phyloP scores from a whole-genome alignment of 805 yeast species.

The Candida corydali region DNA sequence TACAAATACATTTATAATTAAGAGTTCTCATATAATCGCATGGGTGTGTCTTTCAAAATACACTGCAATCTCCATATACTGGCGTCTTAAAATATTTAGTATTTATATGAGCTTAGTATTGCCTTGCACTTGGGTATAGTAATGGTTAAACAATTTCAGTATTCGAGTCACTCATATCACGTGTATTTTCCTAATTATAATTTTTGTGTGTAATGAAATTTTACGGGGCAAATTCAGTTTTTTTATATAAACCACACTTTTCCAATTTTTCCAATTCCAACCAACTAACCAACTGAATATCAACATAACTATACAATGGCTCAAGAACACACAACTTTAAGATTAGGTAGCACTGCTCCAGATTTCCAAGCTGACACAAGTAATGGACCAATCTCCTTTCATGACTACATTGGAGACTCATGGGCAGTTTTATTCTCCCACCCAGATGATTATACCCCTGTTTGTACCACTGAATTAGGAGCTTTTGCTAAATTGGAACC shows the following conservation, averaged over 20 bases:
- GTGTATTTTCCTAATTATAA: conserved; percentile 1
- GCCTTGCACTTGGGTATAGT: too few relatives aligned
- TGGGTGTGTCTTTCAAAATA: too few relatives aligned
- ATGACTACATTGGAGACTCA: conserved; percentile 76
- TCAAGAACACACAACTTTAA: conserved; percentile 25
- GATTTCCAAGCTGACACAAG: conserved; percentile 83
- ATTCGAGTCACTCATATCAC: too few relatives aligned
- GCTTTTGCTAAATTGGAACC: conserved; percentile 88
- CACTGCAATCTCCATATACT: too few relatives aligned
- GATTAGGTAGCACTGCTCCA: conserved; percentile 86
- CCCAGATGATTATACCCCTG: conserved; percentile 96
- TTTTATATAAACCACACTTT: background rate
- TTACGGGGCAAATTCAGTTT: conserved; percentile 2
- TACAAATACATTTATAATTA: too few relatives aligned
- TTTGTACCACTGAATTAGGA: conserved; percentile 93
- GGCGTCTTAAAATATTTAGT: too few relatives aligned
- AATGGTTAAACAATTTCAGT: too few relatives aligned
- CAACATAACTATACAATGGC: conserved; percentile 9
- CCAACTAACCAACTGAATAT: background rate
- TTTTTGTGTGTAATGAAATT: background rate
- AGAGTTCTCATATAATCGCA: too few relatives aligned
- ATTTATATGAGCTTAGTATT: too few relatives aligned
- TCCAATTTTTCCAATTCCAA: background rate
- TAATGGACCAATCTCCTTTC: conserved; percentile 79
- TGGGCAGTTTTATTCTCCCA: conserved; percentile 92